Evolutionary conservation across 805 yeast genomes (phyloP), one percentile per base, ranked within the genome.

Genomic region (Scheffersomyces amazonensis): DNA sequence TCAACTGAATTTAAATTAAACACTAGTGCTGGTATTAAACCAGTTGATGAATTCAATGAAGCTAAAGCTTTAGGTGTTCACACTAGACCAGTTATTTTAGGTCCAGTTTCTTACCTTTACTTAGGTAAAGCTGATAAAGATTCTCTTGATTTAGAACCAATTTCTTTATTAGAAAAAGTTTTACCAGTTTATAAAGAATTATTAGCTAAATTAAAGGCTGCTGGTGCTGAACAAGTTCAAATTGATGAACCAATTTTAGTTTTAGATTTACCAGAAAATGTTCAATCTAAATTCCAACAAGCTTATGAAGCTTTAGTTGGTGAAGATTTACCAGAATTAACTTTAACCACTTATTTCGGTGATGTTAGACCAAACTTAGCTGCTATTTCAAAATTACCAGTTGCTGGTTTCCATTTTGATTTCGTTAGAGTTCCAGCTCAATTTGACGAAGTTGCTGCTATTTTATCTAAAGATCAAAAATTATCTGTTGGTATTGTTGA

Each of bases 71-170:
- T 87, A 58, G 99, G 98, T 62, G 72, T 93, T 59, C 87, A 87
- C 75, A 93, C 99, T 66, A 88, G 98, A 80, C 99, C 99, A 41
- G 99, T 93, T 44, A 59, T 93, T 41, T 77, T 93, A 46, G 99
- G 99, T 72, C 99, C 99, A 50, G 88, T 93, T 52, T 90, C 98
- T 48, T 93, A 78, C 85, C 76, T 93, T 54, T 80, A 69, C 79
- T 80, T 93, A 64, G 99, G 99, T 79, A 93, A 93, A 82, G 85
- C 97, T 58, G 98, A 93, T 78, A 91, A 90, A 76, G 98, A 90
- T 75, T 88, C 96, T 48, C 76, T 86, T 53, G 98, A 89, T 67
- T 78, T 91, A 64, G 93, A 87, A 68, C 97, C 97, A 71, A 82
- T 93, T 64, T 70, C 91, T 48, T 78, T 93, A 45, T 80, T 93